Percentiles rank a stretch among this genome's conserved stretches.
Evolutionary conservation across 139 green algal genomes (phyloP).

Genomic region (Auxenochlorella protothecoides): DNA sequence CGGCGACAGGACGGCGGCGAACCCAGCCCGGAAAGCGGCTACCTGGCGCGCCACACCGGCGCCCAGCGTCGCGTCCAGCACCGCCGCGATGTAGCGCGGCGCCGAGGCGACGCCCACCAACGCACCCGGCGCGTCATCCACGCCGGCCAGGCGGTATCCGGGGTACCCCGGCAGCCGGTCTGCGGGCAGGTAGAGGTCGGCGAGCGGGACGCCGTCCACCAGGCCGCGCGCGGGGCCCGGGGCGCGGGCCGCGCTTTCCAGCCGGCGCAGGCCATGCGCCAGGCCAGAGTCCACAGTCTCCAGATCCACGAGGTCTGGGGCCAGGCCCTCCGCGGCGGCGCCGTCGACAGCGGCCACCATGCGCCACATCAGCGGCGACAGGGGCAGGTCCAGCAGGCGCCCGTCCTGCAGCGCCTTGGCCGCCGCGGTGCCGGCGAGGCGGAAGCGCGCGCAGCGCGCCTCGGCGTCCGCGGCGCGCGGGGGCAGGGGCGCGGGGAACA

Average conservation of each 20-base stretch:
- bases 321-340: constrained; percentile 7
- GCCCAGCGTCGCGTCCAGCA: constrained; percentile 79
- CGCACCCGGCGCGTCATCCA: no score
- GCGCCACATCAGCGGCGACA: constrained; percentile 78
- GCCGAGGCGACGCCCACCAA: no score
- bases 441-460: constrained; percentile 38
- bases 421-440: constrained; percentile 72
- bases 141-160: constrained; percentile 1
- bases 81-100: constrained; percentile 64
- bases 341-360: constrained; percentile 10
- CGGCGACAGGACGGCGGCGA: constrained; percentile 73
- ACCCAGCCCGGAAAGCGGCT: constrained; percentile 64
- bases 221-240: neutral
- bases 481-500: constrained; percentile 78
- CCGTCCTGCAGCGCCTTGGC: constrained; percentile 88
- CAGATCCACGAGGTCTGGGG: constrained; percentile 71
- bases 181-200: constrained; percentile 91
- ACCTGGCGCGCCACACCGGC: constrained; percentile 68
- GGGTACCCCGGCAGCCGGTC: constrained; percentile 62
- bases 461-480: constrained; percentile 4
- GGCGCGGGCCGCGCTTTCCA: constrained; percentile 39
- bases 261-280: constrained; percentile 53
- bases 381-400: constrained; percentile 82
- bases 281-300: constrained; percentile 60
- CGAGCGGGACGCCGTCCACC: constrained; percentile 64